A percentile compares a stretch with the other conserved stretches of the same genome.
Evolutionary conservation across 208 protist species (phyloP).

Genomic region (Wallacemonas rigidus): DNA sequence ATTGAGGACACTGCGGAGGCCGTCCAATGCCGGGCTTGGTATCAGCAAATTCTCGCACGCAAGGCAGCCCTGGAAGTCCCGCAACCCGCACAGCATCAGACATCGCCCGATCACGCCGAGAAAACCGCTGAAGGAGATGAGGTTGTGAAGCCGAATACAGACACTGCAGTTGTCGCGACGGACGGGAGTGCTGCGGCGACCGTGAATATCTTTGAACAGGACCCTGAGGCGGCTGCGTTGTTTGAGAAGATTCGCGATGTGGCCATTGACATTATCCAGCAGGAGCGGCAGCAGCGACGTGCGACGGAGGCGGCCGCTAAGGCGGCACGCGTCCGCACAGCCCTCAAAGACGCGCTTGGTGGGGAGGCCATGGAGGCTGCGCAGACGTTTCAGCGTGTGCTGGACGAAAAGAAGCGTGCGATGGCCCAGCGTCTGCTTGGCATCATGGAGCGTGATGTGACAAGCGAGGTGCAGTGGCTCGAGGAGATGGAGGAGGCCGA

Average conservation of each 20-base stretch:
- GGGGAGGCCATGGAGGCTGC: constrained; percentile 23
- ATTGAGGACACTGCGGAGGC: constrained; percentile 62
- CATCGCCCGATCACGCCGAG: background rate
- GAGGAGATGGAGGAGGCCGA: constrained; percentile 83
- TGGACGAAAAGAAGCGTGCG: constrained; percentile 47
- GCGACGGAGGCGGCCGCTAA: constrained; percentile 33
- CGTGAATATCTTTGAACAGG: constrained; percentile 57
- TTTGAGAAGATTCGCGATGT: constrained; percentile 76
- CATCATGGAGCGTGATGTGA: constrained; percentile 74
- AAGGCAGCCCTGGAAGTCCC: constrained; percentile 14
- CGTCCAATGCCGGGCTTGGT: constrained; percentile 50
- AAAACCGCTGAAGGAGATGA: background rate
- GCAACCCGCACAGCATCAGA: no score
- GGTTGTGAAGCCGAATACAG: background rate
- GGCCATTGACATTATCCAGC: constrained; percentile 26
- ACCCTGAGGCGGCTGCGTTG: constrained; percentile 54
- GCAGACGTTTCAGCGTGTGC: constrained; percentile 39
- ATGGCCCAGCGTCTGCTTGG: constrained; percentile 55
- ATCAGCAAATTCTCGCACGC: constrained; percentile 48
- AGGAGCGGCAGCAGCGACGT: constrained; percentile 20
- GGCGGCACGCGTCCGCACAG: constrained; percentile 33
- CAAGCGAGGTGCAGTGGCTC: constrained; percentile 75
- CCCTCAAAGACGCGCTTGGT: constrained; percentile 20
- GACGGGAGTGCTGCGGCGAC: no score
- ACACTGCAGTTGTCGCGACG: no score